A percentile compares a stretch with the other conserved stretches of the same genome.
phyloP scores from a whole-genome alignment of 805 yeast genomes.

The Zygosaccharomyces lentus region DNA sequence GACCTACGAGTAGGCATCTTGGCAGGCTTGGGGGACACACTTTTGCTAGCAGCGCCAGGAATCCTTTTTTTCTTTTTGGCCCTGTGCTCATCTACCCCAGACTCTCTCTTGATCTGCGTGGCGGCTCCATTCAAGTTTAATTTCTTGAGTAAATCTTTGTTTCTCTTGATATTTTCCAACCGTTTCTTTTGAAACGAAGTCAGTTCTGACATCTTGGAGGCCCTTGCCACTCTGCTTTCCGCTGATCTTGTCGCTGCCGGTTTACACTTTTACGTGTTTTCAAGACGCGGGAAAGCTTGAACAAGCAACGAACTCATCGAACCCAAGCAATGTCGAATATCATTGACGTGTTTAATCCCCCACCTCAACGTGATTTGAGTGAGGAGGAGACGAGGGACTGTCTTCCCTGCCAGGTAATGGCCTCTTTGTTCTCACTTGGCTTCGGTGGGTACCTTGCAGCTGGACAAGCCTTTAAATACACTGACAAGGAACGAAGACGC shows the following conservation, averaged over 20 bases:
- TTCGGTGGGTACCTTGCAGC: slow-evolving; percentile 62
- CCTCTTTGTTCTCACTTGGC: slow-evolving; percentile 51
- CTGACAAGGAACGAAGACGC: slow-evolving; percentile 38
- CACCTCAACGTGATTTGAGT: slow-evolving; percentile 40
- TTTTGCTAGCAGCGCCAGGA: slow-evolving; percentile 12
- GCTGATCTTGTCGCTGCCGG: neutral
- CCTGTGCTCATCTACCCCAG: slow-evolving; percentile 35
- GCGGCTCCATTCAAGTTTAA: slow-evolving; percentile 62
- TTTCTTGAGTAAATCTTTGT: slow-evolving; percentile 66
- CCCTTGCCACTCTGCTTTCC: neutral
- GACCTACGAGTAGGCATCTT: slow-evolving; percentile 67
- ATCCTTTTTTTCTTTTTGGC: slow-evolving; percentile 25
- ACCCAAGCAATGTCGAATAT: slow-evolving; percentile 42
- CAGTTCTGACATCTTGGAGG: slow-evolving; percentile 28
- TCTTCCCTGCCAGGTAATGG: slow-evolving; percentile 64
- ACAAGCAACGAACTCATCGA: neutral
- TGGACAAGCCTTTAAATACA: slow-evolving; percentile 50
- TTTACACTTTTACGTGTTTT: neutral
- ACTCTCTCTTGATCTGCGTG: slow-evolving; percentile 48
- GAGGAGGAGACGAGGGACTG: slow-evolving; percentile 51
- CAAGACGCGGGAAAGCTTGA: slow-evolving; percentile 4
- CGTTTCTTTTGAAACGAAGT: slow-evolving; percentile 70
- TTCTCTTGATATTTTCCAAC: slow-evolving; percentile 76
- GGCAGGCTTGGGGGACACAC: slow-evolving; percentile 19
- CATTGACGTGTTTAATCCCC: slow-evolving; percentile 48